Evolutionary conservation across 441 rosid genomes (phyloP), one percentile per base, ranked within the genome.

Genomic region (Aleurites moluccanus): DNA sequence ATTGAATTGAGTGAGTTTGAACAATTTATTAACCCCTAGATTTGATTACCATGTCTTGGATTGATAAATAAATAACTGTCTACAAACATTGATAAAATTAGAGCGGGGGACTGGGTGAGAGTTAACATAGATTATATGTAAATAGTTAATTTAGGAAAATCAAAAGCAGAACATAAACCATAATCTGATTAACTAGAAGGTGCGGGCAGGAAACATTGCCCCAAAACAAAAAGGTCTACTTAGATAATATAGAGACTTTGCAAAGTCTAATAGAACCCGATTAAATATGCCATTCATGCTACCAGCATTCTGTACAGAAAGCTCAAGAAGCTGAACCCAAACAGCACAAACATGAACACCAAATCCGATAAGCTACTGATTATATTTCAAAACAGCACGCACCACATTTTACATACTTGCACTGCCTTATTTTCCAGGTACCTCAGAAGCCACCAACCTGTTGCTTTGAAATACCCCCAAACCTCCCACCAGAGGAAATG

Each of bases 361-460:
- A 20, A 50, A 67, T 6, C 14, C 5, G 13, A 38, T 14, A 44
- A 28, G 30, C 59, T 57, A 14, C 5, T 20, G 21, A 21, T 62
- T 38, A 49, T 4, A 8, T 40, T 40, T 20, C 47, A 33, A n/a
- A 52, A 77, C 75, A 63, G 23, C 74, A 69, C 28, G 10, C 64
- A 53, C 38, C 49, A 27, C 10, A 38, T 72, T 60, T 63, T 55
- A 73, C 74, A 76, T 71, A 72, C 35, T 61, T 52, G 40, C 20
- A 13, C 47, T 60, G 57, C 60, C 52, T 59, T 33, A 47, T 71
- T 42, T 55, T 42, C 55, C 70, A 62, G 27, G 10, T 20, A 45
- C 38, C 49, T 84, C 81, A 86, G 77, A 80, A 79, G 71, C 88
- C 81, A 69, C 91, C 83, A 23, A 86, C 83, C 64, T 80, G 84